phyloP scores from a whole-genome alignment of 495 filamentous ascomycete species.

The Penicillium manginii region DNA sequence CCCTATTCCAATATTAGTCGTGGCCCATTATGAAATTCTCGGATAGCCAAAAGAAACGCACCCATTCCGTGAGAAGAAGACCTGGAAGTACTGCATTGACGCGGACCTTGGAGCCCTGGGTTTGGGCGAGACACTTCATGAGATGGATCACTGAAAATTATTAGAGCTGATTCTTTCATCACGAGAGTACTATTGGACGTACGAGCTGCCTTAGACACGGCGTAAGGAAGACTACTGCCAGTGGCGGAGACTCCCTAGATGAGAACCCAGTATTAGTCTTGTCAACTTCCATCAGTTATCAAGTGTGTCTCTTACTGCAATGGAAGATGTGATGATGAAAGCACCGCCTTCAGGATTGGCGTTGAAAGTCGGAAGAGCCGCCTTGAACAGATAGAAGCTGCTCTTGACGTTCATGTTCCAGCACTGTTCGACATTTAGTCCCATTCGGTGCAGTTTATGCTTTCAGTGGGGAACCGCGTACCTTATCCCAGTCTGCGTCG shows the following conservation, averaged over 20 bases:
- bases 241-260: conserved; percentile 45
- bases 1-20: conserved; percentile 37
- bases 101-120: conserved; percentile 66
- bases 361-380: conserved; percentile 67
- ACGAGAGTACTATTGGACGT: conserved; percentile 6
- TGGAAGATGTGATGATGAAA: conserved; percentile 69
- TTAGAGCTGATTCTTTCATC: conserved; percentile 1
- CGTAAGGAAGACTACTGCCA: conserved; percentile 68
- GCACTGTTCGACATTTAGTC: conserved; percentile 47
- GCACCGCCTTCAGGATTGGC: conserved; percentile 70
- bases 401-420: conserved; percentile 73
- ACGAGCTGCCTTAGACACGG: conserved; percentile 68
- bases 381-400: conserved; percentile 63
- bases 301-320: conserved; percentile 47
- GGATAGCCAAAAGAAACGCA: conserved; percentile 26
- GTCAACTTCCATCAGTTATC: not conserved
- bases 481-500: conserved; percentile 73
- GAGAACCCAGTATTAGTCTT: not conserved
- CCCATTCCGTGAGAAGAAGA: conserved; percentile 75
- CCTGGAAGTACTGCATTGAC: conserved; percentile 72
- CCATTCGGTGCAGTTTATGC: not conserved
- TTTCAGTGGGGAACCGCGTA: conserved; percentile 23
- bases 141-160: conserved; percentile 59
- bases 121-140: conserved; percentile 72
- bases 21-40: not conserved